Base-by-base conservation (phyloP, 2,329 filamentous ascomycete genomes). In the Colletotrichum sp. region DNA sequence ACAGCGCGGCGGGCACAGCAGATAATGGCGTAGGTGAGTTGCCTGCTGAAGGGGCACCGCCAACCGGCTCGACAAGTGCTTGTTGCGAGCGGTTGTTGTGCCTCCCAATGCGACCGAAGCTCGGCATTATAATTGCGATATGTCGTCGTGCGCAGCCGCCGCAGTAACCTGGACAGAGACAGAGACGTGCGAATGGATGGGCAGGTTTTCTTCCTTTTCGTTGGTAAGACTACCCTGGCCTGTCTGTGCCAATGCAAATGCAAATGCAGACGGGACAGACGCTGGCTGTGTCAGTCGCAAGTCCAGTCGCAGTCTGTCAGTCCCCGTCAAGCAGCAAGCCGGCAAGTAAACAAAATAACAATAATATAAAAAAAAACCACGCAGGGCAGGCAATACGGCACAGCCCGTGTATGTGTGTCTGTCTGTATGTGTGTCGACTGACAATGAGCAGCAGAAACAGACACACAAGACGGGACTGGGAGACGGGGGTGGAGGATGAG, bases 61-160 rank as follows among this genome's bases (percentile, higher is more conserved):
- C 81, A 84, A 79, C 82, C 84, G 84, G 82, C 81, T 89, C 89
- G 80, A 85, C 85, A 80, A 91, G 86, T 78, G 88, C 87, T 81
- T 90, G 89, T 85, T 91, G 90, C 82, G 90, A 90, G 80, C 89
- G 89, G 81, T 90, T 90, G 86, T 86, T 88, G 83, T 90, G 87
- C 86, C 86, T 90, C 82, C 88, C 87, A 83, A 90, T 84, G 82
- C 89, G 89, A 84, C 86, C 85, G 84, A 91, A 91, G 84, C 84
- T 84, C 81, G 87, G 88, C 89, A 91, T 91, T 83, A 82, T 85
- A 66, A 68, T 65, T 68, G 72, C 16, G 72, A 72, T 67, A 44
- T 44, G 28, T 62, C 28, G 73, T 72, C 34, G 70, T 73, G 63
- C 73, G 62, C 68, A 72, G 62, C 68, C 60, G 72, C 62, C 72